phyloP scores from a whole-genome alignment of 148 eudicot genomes.

The Diospyros lotus region DNA sequence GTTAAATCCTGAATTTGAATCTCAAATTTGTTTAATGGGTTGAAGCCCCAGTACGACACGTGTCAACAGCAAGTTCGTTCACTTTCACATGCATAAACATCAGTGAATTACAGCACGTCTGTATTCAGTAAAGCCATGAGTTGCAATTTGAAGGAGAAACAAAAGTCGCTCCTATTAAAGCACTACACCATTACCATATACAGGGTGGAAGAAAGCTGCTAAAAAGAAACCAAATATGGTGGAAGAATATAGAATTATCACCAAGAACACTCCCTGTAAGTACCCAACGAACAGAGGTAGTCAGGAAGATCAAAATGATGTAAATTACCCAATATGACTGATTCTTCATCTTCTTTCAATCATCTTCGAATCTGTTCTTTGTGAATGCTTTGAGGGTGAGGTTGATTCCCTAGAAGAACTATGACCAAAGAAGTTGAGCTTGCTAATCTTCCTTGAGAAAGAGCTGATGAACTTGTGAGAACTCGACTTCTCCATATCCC shows the following conservation, averaged over 20 bases:
- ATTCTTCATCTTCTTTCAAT: slow-evolving; percentile 30
- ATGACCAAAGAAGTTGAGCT: slow-evolving; percentile 58
- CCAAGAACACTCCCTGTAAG: not conserved
- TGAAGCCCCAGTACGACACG: too few species aligned
- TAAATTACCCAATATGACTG: slow-evolving; percentile 10
- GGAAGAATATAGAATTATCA: slow-evolving; percentile 1
- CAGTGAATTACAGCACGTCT: not conserved
- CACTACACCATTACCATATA: slow-evolving; percentile 10
- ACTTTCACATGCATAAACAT: too few species aligned
- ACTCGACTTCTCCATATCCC: slow-evolving; percentile 64
- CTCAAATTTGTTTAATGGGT: too few species aligned
- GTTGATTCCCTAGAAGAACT: slow-evolving; percentile 67
- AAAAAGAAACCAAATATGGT: not conserved
- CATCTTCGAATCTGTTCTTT: slow-evolving; percentile 64
- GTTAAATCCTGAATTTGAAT: too few species aligned
- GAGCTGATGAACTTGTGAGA: slow-evolving; percentile 71
- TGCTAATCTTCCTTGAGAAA: slow-evolving; percentile 69
- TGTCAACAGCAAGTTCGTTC: too few species aligned
- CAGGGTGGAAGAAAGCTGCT: not conserved
- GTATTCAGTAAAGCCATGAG: not conserved
- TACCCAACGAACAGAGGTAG: not conserved
- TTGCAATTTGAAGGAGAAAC: not conserved
- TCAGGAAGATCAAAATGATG: not conserved
- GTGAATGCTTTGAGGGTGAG: slow-evolving; percentile 70
- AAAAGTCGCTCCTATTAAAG: not conserved